These are phyloP conservation scores for Podaxis carcinomalis DNA, from an alignment of 768 basidiomycete species.

Conservation along the genomic window DNA sequence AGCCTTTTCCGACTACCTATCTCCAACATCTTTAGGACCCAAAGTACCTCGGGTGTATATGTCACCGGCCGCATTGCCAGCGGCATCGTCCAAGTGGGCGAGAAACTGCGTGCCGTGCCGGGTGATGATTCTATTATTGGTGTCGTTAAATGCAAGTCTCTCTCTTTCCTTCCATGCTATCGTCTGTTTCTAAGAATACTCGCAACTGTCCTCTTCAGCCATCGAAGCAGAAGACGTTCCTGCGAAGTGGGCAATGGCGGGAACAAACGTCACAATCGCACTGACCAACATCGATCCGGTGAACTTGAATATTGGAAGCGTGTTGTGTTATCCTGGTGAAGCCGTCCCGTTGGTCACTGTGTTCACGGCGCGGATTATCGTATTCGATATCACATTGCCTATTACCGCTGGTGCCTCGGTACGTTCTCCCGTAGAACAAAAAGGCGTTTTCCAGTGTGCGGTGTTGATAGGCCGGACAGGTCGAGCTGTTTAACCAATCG, in stretches of 20 bases:
- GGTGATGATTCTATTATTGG: slow-evolving; percentile 79
- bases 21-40: slow-evolving; percentile 92
- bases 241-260: slow-evolving; percentile 86
- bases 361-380: slow-evolving; percentile 86
- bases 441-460: not conserved
- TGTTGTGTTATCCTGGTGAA: slow-evolving; percentile 73
- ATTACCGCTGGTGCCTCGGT: slow-evolving; percentile 87
- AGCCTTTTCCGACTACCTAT: slow-evolving; percentile 83
- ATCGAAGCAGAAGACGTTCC: slow-evolving; percentile 80
- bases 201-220: slow-evolving; percentile 36
- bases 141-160: slow-evolving; percentile 58
- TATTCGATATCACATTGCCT: slow-evolving; percentile 90
- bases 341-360: slow-evolving; percentile 70
- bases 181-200: not conserved
- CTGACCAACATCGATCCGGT: slow-evolving; percentile 82
- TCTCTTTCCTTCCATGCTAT: not conserved
- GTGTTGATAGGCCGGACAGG: slow-evolving; percentile 33
- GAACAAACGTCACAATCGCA: slow-evolving; percentile 84
- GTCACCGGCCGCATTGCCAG: slow-evolving; percentile 82
- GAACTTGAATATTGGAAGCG: slow-evolving; percentile 82
- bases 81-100: slow-evolving; percentile 91
- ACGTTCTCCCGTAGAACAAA: slow-evolving; percentile 17
- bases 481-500: slow-evolving; percentile 95
- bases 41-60: slow-evolving; percentile 64
- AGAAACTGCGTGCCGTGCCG: slow-evolving; percentile 80